Conservation (phyloP, 768 basidiomycete genomes). For the Paxillus rubicundulus region DNA sequence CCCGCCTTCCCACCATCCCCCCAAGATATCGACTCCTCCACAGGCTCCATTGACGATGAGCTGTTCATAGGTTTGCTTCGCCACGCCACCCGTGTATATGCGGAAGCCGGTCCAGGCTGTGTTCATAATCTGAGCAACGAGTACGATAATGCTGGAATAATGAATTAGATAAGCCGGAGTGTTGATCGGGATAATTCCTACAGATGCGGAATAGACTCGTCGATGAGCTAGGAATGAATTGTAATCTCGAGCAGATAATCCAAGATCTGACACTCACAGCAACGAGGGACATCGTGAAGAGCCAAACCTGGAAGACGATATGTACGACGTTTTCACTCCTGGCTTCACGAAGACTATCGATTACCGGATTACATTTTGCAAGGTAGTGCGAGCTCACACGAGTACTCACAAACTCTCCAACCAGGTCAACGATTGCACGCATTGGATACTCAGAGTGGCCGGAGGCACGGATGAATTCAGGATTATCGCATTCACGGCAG, state of each 20-base stretch:
- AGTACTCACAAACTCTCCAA: conserved; percentile 42
- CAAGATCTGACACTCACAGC: conserved; percentile 36
- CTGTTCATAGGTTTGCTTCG: conserved; percentile 33
- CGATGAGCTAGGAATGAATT: conserved; percentile 38
- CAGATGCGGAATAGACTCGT: conserved; percentile 52
- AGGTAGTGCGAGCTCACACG: background rate
- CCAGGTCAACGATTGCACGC: conserved; percentile 46
- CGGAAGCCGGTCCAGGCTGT: conserved; percentile 49
- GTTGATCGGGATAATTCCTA: conserved; percentile 17
- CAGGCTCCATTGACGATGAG: conserved; percentile 41
- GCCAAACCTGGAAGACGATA: conserved; percentile 47
- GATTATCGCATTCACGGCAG: background rate
- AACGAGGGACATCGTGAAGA: conserved; percentile 43
- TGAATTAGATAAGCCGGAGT: background rate
- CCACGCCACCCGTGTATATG: conserved; percentile 31
- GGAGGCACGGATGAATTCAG: background rate
- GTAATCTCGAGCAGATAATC: background rate
- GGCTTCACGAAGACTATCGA: conserved; percentile 22
- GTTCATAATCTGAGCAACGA: conserved; percentile 46
- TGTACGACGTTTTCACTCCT: conserved; percentile 49
- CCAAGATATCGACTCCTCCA: conserved; percentile 38
- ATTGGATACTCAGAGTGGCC: conserved; percentile 22
- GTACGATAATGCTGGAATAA: conserved; percentile 28
- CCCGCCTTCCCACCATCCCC: conserved; percentile 40
- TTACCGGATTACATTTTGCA: background rate